Evolutionary conservation across 805 yeast species (phyloP), one percentile per base, ranked within the genome.

Genomic region (Teunomyces panamensis): DNA sequence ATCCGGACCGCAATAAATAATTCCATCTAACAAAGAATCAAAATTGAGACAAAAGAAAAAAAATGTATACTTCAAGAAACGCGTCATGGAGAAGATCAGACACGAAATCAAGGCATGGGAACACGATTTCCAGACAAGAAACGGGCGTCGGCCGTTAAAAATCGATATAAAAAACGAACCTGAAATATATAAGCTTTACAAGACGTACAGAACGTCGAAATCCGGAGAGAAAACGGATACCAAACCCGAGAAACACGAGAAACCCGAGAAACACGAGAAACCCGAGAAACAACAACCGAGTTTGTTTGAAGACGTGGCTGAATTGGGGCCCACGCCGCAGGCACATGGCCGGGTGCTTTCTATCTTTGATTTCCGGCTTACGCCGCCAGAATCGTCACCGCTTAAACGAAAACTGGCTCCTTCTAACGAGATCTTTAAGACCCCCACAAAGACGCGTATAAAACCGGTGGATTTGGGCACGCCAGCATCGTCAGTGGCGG

Each of bases 251-350:
- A 29, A 16, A 9, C 9, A 11, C 1, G 4, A 9, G 14, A 32
- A 43, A 9, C 36, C 27, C 13, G 16, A 10, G 17, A 39, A 33
- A 3, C 30, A 4, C n/a, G 14, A 11, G n/a, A n/a, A n/a, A n/a
- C n/a, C n/a, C 28, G 13, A 13, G 13, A 26, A 24, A n/a, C 24
- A 39, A 10, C 17, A 27, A 9, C 59, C 63, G 2, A 85, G 81
- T 50, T 60, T 87, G 9, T 95, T 95, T 0, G 35, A 29, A n/a
- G 41, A 28, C 29, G 43, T 24, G 2, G 61, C 65, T 3, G 86
- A 81, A 50, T 60, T 88, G 9, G 96, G 96, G 0, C 96, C 96
- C 0, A 89, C 96, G 0, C 96, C 96, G 0, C 96, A 89, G 56
- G 75, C 88, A 8, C 75, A 84, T 51, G 96, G 96, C 0, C 78